A percentile compares a stretch with the other conserved stretches of the same genome.
These are phyloP conservation scores for Salvia splendens DNA, from an alignment of 257 asterid genomes.

Conservation along the genomic window DNA sequence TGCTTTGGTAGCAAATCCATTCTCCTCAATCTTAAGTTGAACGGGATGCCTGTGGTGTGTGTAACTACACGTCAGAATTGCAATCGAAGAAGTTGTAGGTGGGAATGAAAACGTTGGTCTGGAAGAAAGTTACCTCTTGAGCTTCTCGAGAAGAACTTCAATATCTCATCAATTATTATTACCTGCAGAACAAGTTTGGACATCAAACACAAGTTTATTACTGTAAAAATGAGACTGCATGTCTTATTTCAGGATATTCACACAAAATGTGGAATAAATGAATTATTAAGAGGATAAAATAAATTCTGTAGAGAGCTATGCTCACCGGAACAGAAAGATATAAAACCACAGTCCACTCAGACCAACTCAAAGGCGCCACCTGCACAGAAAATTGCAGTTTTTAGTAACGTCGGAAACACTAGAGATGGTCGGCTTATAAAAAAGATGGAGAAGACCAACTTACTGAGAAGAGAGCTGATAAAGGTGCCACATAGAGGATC, in stretches of 20 bases:
- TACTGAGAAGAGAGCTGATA: constrained; percentile 88
- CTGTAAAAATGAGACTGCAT: not conserved
- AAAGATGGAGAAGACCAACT: constrained; percentile 40
- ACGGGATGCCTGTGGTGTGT: constrained; percentile 51
- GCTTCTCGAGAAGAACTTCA: constrained; percentile 87
- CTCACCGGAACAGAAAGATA: constrained; percentile 98
- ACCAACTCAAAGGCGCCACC: constrained; percentile 93
- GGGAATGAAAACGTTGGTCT: not conserved
- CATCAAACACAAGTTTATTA: not conserved
- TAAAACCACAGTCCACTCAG: constrained; percentile 83
- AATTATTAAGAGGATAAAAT: not conserved
- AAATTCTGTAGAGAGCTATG: constrained; percentile 27
- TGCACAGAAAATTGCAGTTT: constrained; percentile 32
- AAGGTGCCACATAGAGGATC: constrained; percentile 84
- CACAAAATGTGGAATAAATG: not conserved
- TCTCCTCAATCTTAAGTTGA: constrained; percentile 72
- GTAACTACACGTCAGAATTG: constrained; percentile 21
- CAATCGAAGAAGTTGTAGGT: not conserved
- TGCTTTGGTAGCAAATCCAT: constrained; percentile 81
- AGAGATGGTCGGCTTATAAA: constrained; percentile 2
- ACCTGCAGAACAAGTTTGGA: constrained; percentile 51
- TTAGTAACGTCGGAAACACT: constrained; percentile 7
- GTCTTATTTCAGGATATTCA: not conserved
- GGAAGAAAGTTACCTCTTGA: constrained; percentile 44
- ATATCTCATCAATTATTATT: constrained; percentile 86